These are phyloP conservation scores for Rhodamnia argentea DNA, from an alignment of 345 rosid genomes.

Conservation along the genomic window DNA sequence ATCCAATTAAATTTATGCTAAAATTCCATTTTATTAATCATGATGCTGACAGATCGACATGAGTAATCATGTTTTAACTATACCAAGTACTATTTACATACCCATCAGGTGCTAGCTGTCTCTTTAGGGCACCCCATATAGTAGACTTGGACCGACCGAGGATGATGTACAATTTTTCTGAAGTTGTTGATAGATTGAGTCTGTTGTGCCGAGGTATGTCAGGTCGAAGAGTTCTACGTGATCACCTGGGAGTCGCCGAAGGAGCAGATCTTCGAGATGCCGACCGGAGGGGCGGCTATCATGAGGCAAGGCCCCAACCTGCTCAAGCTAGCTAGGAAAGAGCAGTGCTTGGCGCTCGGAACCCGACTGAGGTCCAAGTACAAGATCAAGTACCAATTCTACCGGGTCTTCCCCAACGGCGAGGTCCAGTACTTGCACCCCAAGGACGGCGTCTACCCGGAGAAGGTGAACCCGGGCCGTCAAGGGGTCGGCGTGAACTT, in stretches of 20 bases:
- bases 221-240: slow-evolving; percentile 89
- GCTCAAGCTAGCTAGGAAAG: slow-evolving; percentile 91
- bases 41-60: not conserved
- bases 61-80: not conserved
- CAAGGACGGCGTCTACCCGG: slow-evolving; percentile 91
- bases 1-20: not conserved
- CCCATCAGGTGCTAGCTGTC: not conserved
- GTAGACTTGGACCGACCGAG: not conserved
- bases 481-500: slow-evolving; percentile 78
- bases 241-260: slow-evolving; percentile 93
- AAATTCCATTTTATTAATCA: not conserved
- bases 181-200: not conserved
- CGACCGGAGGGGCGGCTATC: slow-evolving; percentile 88
- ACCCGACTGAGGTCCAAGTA: slow-evolving; percentile 91
- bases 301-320: slow-evolving; percentile 94
- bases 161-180: not conserved
- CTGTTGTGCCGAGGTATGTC: not conserved
- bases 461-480: slow-evolving; percentile 84
- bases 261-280: slow-evolving; percentile 96
- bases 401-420: slow-evolving; percentile 86
- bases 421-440: slow-evolving; percentile 96
- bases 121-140: not conserved
- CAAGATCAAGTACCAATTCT: slow-evolving; percentile 94
- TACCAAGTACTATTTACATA: not conserved
- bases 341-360: slow-evolving; percentile 87